phyloP scores from a whole-genome alignment of 495 filamentous ascomycete genomes.

The Acidomyces sp. region DNA sequence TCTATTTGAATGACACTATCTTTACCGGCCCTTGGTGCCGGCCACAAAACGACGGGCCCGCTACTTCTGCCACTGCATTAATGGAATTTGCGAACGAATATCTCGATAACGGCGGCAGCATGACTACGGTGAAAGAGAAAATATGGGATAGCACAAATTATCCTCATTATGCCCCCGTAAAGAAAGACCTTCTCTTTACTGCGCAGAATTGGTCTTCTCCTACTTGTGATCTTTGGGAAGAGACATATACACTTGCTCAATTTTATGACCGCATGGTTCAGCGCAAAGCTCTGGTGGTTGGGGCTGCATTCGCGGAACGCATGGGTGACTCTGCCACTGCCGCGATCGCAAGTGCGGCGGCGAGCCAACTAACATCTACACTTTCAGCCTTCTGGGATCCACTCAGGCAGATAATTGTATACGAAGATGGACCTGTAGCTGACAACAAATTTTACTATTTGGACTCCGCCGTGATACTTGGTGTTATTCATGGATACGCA shows the following conservation, averaged over 20 bases:
- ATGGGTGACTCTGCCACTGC: constrained; percentile 18
- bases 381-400: constrained; percentile 20
- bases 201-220: constrained; percentile 19
- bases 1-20: constrained; percentile 21
- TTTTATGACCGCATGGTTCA: constrained; percentile 25
- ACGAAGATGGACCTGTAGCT: constrained; percentile 21
- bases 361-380: constrained; percentile 9
- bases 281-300: constrained; percentile 19
- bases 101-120: constrained; percentile 16
- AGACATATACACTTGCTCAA: constrained; percentile 18
- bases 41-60: constrained; percentile 24
- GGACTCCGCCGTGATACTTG: constrained; percentile 21
- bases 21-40: constrained; percentile 22
- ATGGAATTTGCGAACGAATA: constrained; percentile 22
- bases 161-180: constrained; percentile 14
- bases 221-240: constrained; percentile 23
- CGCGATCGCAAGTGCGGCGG: constrained; percentile 14
- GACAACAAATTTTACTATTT: constrained; percentile 18
- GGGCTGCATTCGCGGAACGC: constrained; percentile 14
- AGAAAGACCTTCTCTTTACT: constrained; percentile 22
- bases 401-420: constrained; percentile 18
- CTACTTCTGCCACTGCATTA: constrained; percentile 20
- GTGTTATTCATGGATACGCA: constrained; percentile 21
- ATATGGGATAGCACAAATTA: constrained; percentile 19
- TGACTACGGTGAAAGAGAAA: constrained; percentile 15